phyloP scores from a whole-genome alignment of 345 rosid species.

The Salix arbutifolia region DNA sequence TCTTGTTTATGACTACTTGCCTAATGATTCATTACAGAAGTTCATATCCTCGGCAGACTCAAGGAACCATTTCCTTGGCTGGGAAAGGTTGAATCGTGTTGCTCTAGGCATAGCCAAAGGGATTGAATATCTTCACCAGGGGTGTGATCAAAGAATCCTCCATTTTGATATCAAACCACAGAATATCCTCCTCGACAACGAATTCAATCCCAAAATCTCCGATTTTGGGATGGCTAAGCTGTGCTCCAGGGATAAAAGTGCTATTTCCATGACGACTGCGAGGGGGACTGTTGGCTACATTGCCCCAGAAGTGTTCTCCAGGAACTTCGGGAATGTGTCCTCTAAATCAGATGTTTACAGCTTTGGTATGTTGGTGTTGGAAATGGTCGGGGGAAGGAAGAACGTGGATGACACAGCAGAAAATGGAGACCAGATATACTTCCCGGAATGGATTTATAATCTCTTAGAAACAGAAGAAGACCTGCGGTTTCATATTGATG shows the following conservation, averaged over 20 bases:
- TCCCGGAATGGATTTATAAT: neutral
- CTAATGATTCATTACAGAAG: neutral
- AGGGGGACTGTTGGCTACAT: neutral
- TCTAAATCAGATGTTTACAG: neutral
- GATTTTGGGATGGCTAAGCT: neutral
- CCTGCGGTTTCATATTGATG: neutral
- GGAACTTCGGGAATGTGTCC: neutral
- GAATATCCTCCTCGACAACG: neutral
- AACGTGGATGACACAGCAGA: neutral
- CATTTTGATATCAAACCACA: neutral
- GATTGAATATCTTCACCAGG: neutral
- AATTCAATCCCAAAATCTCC: neutral
- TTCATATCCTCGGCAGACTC: neutral
- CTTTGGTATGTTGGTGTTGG: neutral
- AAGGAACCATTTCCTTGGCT: neutral
- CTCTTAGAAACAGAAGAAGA: neutral
- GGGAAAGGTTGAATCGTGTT: neutral
- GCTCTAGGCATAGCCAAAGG: neutral
- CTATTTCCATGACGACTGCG: neutral
- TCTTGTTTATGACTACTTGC: slow-evolving; percentile 4
- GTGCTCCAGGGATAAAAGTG: neutral
- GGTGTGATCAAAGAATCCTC: neutral
- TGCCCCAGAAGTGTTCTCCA: neutral
- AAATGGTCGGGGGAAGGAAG: neutral
- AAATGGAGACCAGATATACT: neutral